A percentile compares a stretch with the other conserved stretches of the same genome.
These are phyloP conservation scores for Trypanosomatidae sp. DNA, from an alignment of 208 protist species.

Conservation along the genomic window DNA sequence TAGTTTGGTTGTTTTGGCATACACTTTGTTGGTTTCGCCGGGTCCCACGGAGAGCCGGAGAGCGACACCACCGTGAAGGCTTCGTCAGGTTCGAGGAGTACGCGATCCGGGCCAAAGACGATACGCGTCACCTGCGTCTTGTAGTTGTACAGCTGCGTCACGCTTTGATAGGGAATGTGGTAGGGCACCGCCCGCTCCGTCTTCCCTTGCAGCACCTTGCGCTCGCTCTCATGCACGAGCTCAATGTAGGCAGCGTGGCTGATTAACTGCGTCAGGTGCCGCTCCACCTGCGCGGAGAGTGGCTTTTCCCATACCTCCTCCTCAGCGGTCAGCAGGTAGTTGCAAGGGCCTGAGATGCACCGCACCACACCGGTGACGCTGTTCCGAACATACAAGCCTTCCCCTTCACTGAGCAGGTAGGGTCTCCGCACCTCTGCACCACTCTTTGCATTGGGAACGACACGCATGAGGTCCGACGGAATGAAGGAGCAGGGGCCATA, in stretches of 20 bases:
- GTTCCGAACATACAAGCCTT: conserved; percentile 88
- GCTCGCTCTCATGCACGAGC: conserved; percentile 5
- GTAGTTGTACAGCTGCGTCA: conserved; percentile 97
- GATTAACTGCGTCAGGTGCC: conserved; percentile 28
- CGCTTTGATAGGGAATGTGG: conserved; percentile 92
- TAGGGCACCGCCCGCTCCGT: conserved; percentile 86
- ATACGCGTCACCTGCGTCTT: conserved; percentile 78
- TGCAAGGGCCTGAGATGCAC: conserved; percentile 60
- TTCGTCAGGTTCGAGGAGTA: conserved; percentile 85
- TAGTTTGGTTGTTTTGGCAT: conserved; percentile 64
- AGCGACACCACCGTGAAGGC: conserved; percentile 83
- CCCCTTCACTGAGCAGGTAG: conserved; percentile 59
- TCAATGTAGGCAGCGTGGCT: conserved; percentile 54
- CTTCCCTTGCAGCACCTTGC: conserved; percentile 22
- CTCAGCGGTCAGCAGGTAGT: conserved; percentile 73
- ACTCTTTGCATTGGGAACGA: conserved; percentile 41
- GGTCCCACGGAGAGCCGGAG: conserved; percentile 88
- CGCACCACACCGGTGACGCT: conserved; percentile 65
- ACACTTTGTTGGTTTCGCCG: conserved; percentile 74
- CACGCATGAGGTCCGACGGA: conserved; percentile 37
- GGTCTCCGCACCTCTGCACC: conserved; percentile 42
- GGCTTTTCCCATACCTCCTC: conserved; percentile 88
- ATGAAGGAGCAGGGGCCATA: conserved; percentile 84
- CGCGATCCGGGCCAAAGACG: conserved; percentile 79
- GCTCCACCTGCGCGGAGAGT: conserved; percentile 58